A percentile compares a stretch with the other conserved stretches of the same genome.
Conservation (phyloP, 768 basidiomycete genomes). For the Chalciporus pseudorubinellus region DNA sequence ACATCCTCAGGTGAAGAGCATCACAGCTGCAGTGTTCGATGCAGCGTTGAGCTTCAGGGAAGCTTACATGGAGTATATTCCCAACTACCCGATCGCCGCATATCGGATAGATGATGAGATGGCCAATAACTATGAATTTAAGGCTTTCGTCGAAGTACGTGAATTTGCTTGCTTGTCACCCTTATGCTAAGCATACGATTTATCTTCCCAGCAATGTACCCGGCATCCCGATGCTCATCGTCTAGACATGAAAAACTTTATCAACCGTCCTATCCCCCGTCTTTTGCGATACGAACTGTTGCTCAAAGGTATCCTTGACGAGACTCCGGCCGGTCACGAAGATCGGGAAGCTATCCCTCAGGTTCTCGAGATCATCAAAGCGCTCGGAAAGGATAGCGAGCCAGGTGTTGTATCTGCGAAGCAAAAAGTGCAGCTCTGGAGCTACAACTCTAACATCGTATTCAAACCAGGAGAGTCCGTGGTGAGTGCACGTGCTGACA, state of each 20-base stretch:
- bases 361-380: constrained; percentile 82
- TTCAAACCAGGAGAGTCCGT: constrained; percentile 79
- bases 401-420: constrained; percentile 84
- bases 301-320: constrained; percentile 75
- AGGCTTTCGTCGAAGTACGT: constrained; percentile 75
- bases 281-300: constrained; percentile 86
- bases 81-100: constrained; percentile 91
- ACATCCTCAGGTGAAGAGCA: constrained; percentile 71
- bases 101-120: constrained; percentile 87
- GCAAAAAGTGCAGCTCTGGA: constrained; percentile 87
- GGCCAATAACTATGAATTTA: constrained; percentile 77
- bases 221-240: constrained; percentile 77
- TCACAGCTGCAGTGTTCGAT: constrained; percentile 84
- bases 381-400: constrained; percentile 83
- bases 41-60: constrained; percentile 91
- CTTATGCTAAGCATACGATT: constrained; percentile 1
- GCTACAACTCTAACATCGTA: constrained; percentile 73
- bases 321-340: constrained; percentile 71
- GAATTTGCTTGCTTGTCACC: not conserved
- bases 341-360: constrained; percentile 81
- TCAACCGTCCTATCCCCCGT: constrained; percentile 88
- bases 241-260: constrained; percentile 90
- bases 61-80: constrained; percentile 89
- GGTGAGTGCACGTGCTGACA: constrained; percentile 31
- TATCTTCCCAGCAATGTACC: constrained; percentile 37